These are phyloP conservation scores for Lactarius deliciosus DNA, from an alignment of 768 basidiomycete species.

Conservation along the genomic window DNA sequence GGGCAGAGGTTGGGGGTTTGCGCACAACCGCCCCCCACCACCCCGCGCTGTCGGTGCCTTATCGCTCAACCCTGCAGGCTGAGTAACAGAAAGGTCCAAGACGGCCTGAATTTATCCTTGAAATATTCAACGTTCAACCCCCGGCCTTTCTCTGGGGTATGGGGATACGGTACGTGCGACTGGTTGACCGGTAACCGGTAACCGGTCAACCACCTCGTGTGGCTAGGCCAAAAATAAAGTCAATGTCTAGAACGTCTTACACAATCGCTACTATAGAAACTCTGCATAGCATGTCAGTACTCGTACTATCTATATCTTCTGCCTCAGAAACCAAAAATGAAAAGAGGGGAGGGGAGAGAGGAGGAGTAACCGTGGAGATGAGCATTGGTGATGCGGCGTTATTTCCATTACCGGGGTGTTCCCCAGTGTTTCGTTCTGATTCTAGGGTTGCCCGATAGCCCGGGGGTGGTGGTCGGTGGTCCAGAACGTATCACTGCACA, in stretches of 20 bases:
- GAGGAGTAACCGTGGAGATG: not conserved
- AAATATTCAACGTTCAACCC: too few species aligned
- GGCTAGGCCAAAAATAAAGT: not conserved
- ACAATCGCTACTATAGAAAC: not conserved
- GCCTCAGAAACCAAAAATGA: not conserved
- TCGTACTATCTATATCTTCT: not conserved
- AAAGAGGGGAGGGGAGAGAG: not conserved
- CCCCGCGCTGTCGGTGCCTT: not conserved
- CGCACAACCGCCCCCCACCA: not conserved
- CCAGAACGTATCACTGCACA: not conserved
- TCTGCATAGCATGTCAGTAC: not conserved
- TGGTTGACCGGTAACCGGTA: not conserved
- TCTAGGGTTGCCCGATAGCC: not conserved
- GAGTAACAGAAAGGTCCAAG: not conserved
- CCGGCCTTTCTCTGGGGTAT: not conserved
- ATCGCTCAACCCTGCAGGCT: not conserved
- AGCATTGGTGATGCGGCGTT: not conserved
- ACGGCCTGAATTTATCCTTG: not conserved
- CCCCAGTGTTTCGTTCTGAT: constrained; percentile 3
- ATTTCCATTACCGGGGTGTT: not conserved
- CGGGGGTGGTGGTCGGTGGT: not conserved
- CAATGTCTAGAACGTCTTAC: not conserved
- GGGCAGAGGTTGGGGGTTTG: constrained; percentile 2
- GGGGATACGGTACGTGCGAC: not conserved
- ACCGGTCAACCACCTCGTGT: not conserved